Base-by-base conservation (phyloP, 169 alveolate species). In the Plasmodium adleri region DNA sequence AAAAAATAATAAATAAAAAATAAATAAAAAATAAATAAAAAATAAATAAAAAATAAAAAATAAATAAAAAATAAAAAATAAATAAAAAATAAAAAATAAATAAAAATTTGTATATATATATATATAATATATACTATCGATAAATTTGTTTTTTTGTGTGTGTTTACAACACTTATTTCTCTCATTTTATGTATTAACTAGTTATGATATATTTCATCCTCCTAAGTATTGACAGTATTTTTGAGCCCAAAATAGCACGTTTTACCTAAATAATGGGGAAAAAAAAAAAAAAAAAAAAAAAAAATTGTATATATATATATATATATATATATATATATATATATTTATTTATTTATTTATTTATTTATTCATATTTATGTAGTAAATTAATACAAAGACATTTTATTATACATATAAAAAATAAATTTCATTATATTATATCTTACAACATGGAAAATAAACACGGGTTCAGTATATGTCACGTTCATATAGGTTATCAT, bases 361-460 rank as follows among this genome's bases (percentile, higher is more conserved):
- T 39, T 39, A 39, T 39, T 39, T 39, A 39, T 39, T 39, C 7
- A 13, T 13, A 67, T 67, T 10, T 32, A n/a, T n/a, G 56, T 39
- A 67, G 8, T n/a, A 39, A 66, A 20, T 67, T 13, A n/a, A 12
- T n/a, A 39, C 24, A 13, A 10, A 20, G 10, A 22, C 22, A 49
- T 22, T 8, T 22, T 22, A 49, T 20, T 7, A 47, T 39, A 54
- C 32, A 32, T 56, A 56, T n/a, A 54, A 20, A 47, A 71, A 72
- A 9, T 13, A 12, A 9, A 72, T 72, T 54, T 12, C n/a, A 66
- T 28, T 8, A 56, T 0, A 10, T 45, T 28, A 13, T 45, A 45
- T n/a, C 26, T 76, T 78, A 78, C 89, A 64, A 64, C 52, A 32
- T 50, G 2, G 67, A 78, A 54, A 15, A 52, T 45, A 64, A 78